Conservation (phyloP, 345 rosid genomes). For the Erucastrum elatum region DNA sequence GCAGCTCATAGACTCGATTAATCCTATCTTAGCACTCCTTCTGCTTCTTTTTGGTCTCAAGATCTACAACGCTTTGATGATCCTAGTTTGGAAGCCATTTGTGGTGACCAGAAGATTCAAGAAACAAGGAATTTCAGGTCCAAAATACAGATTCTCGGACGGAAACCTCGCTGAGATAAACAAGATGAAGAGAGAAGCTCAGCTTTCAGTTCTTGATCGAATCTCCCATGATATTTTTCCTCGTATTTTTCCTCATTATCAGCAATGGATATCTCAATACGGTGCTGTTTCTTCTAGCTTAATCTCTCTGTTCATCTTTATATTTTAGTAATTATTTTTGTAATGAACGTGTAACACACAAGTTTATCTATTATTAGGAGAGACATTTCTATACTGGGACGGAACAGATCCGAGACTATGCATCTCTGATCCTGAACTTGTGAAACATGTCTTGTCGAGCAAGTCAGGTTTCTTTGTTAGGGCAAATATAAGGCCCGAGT, state of each 20-base stretch:
- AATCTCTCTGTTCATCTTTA: not conserved
- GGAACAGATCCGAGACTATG: not conserved
- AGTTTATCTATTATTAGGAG: not conserved
- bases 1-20: not conserved
- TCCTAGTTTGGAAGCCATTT: conserved; percentile 30
- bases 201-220: not conserved
- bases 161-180: not conserved
- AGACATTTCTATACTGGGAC: not conserved
- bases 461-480: not conserved
- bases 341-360: not conserved
- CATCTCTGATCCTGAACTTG: not conserved
- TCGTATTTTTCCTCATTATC: not conserved
- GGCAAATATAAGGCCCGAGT: not conserved
- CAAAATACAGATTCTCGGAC: not conserved
- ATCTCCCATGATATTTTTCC: not conserved
- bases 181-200: not conserved
- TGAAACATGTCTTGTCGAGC: not conserved
- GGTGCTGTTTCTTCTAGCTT: not conserved
- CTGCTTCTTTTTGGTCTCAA: not conserved
- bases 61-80: not conserved
- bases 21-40: not conserved
- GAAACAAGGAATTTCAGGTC: conserved; percentile 36
- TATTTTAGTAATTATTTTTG: too few species aligned
- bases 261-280: not conserved
- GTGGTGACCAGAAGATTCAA: conserved; percentile 17